phyloP scores from a whole-genome alignment of 495 filamentous ascomycete species.

The Evernia prunastri region DNA sequence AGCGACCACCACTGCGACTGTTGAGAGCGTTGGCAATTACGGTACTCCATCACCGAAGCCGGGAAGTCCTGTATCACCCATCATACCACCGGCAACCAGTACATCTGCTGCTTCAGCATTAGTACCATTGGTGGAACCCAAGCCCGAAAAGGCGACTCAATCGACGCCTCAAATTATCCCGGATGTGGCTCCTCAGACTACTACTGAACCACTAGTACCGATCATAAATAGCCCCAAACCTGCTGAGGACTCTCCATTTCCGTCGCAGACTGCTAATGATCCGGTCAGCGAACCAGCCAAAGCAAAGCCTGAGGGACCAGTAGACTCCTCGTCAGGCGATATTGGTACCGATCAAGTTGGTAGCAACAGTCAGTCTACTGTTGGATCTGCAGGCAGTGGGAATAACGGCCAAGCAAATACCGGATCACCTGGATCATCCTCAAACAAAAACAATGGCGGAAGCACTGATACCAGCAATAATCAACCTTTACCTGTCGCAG shows the following conservation, averaged over 20 bases:
- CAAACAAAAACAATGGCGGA: background rate
- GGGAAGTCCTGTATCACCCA: background rate
- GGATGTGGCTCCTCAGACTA: background rate
- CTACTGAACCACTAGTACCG: background rate
- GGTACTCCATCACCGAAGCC: background rate
- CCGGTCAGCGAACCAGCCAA: background rate
- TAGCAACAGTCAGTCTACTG: background rate
- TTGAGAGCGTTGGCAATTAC: slow-evolving; percentile 1
- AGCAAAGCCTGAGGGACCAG: background rate
- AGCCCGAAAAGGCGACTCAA: background rate
- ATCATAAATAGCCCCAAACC: background rate
- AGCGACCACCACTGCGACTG: background rate
- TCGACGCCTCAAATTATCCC: background rate
- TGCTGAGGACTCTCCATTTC: too few relatives aligned
- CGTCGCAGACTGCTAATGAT: background rate
- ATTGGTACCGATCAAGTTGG: background rate
- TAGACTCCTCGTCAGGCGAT: background rate
- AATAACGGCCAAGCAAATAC: background rate
- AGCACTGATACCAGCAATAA: background rate
- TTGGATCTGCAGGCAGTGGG: background rate
- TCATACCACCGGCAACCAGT: background rate
- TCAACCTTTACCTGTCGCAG: background rate
- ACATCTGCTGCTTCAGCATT: background rate
- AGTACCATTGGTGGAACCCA: background rate
- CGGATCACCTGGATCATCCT: background rate